These are phyloP conservation scores for Penicillium sp. DNA, from an alignment of 2,329 filamentous ascomycete genomes.

Conservation along the genomic window DNA sequence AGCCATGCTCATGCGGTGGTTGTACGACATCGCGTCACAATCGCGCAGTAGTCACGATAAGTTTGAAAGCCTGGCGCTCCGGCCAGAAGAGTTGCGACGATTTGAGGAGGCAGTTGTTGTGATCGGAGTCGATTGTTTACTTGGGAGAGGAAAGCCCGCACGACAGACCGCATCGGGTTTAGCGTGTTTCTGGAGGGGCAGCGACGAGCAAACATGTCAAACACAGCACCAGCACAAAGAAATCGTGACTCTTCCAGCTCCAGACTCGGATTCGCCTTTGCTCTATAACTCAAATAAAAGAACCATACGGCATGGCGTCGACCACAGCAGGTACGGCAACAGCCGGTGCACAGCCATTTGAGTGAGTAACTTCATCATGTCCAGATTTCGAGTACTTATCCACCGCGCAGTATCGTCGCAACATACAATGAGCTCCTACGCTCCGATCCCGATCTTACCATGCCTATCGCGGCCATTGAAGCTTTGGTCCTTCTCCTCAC, in stretches of 20 bases:
- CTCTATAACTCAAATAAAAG: background rate
- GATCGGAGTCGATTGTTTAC: constrained; percentile 38
- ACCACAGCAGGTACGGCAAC: constrained; percentile 20
- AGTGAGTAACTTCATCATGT: constrained; percentile 29
- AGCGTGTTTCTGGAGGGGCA: constrained; percentile 35
- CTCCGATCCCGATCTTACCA: constrained; percentile 81
- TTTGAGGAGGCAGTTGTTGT: constrained; percentile 23
- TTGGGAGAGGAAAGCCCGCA: constrained; percentile 23
- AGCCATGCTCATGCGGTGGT: constrained; percentile 52
- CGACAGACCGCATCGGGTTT: constrained; percentile 27
- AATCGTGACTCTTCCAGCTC: constrained; percentile 24
- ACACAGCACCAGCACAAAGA: constrained; percentile 25
- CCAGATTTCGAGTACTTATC: constrained; percentile 15
- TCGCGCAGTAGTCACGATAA: constrained; percentile 8
- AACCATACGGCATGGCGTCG: constrained; percentile 30
- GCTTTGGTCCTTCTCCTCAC: constrained; percentile 84
- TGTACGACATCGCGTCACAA: constrained; percentile 48
- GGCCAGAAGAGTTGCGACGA: constrained; percentile 6
- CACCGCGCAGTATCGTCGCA: constrained; percentile 56
- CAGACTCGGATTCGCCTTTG: constrained; percentile 2
- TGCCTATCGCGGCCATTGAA: constrained; percentile 93
- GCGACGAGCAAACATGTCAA: constrained; percentile 37
- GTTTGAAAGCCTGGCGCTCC: background rate
- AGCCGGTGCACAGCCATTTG: constrained; percentile 36
- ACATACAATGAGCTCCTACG: constrained; percentile 65